Conservation (phyloP, 1,139 yeast species). For the Blastobotrys buckinghamii region DNA sequence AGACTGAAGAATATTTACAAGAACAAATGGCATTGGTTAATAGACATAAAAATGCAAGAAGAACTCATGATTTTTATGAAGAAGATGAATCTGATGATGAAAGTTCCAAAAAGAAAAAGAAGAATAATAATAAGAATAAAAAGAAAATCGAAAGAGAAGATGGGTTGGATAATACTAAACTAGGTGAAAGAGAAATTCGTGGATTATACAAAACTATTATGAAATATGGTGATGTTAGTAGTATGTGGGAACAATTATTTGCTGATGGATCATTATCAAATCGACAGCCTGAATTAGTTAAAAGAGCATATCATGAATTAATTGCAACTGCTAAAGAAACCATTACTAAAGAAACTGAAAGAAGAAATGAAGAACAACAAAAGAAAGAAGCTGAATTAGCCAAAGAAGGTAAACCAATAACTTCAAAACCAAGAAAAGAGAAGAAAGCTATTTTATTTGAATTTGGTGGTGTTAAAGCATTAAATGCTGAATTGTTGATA, state of each 20-base stretch:
- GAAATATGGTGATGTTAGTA: conserved; percentile 72
- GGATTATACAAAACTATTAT: conserved; percentile 79
- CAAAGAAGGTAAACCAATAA: conserved; percentile 11
- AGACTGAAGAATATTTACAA: conserved; percentile 79
- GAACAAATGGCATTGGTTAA: conserved; percentile 87
- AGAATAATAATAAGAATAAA: conserved; percentile 28
- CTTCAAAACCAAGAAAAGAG: conserved; percentile 10
- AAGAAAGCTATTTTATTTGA: conserved; percentile 71
- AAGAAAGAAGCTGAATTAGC: conserved; percentile 39
- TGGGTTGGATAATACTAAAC: conserved; percentile 45
- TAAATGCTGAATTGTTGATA: conserved; percentile 84
- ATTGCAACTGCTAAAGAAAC: conserved; percentile 55
- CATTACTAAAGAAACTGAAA: conserved; percentile 60
- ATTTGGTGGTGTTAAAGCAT: conserved; percentile 77
- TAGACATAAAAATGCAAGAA: conserved; percentile 65
- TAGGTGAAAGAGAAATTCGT: conserved; percentile 83
- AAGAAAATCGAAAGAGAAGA: conserved; percentile 26
- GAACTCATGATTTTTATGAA: conserved; percentile 27
- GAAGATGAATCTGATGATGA: conserved; percentile 40
- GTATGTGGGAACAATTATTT: conserved; percentile 82
- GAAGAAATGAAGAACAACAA: conserved; percentile 55
- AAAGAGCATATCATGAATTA: conserved; percentile 69
- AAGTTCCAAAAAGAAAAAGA: conserved; percentile 29
- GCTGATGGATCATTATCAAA: conserved; percentile 87
- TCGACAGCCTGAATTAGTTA: conserved; percentile 77